phyloP scores from a whole-genome alignment of 2,329 filamentous ascomycete species.

The Aspergillus sp. region DNA sequence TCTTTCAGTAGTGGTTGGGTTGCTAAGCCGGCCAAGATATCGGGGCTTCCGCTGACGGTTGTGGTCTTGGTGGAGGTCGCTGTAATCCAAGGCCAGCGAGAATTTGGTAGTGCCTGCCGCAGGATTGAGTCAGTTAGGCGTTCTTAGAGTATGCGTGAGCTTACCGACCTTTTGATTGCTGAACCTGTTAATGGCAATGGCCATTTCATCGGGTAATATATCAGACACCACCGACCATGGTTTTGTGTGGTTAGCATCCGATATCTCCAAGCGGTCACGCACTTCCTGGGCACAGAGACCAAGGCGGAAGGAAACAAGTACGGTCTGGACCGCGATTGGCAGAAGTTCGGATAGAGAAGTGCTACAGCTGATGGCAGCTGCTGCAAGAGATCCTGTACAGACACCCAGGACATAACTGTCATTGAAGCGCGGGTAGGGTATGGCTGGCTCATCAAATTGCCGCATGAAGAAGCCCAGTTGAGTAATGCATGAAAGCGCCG shows the following conservation, averaged over 20 bases:
- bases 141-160: background rate
- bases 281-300: slow-evolving; percentile 18
- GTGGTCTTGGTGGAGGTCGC: background rate
- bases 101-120: background rate
- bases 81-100: background rate
- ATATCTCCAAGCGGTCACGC: slow-evolving; percentile 1
- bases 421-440: slow-evolving; percentile 1
- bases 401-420: slow-evolving; percentile 24
- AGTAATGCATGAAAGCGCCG: slow-evolving; percentile 9
- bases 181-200: background rate
- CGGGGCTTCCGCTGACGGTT: background rate
- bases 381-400: slow-evolving; percentile 36
- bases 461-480: slow-evolving; percentile 15
- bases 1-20: background rate
- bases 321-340: slow-evolving; percentile 35
- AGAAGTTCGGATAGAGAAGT: slow-evolving; percentile 33
- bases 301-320: slow-evolving; percentile 35
- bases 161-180: background rate
- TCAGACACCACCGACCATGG: slow-evolving; percentile 2
- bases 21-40: background rate
- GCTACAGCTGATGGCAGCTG: slow-evolving; percentile 31
- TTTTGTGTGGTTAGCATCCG: background rate
- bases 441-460: slow-evolving; percentile 1
- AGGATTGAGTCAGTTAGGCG: background rate
- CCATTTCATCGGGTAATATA: background rate